Conservation (phyloP, 169 alveolate species). For the Plasmodium malariae region DNA sequence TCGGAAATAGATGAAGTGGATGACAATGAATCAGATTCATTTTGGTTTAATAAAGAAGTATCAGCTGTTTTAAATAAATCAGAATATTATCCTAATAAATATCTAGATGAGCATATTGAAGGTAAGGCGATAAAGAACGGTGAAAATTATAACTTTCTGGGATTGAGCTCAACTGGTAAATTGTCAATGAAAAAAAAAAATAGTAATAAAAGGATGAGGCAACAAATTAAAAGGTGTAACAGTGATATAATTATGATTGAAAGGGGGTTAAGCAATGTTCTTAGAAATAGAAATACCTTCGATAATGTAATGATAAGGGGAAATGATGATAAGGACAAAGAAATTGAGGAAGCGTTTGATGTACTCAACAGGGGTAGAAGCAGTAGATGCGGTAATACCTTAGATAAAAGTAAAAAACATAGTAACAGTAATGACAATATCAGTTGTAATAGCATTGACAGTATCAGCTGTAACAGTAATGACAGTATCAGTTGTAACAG, state of each 20-base stretch:
- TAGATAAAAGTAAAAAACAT: background rate
- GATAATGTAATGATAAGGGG: background rate
- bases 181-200: background rate
- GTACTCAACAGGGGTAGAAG: too few relatives aligned
- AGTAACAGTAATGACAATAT: background rate
- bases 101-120: background rate
- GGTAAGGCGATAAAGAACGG: background rate
- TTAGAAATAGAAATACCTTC: conserved; percentile 9
- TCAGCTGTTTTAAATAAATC: conserved; percentile 27
- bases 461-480: background rate
- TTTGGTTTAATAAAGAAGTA: conserved; percentile 62
- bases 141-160: background rate
- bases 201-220: background rate
- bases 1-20: conserved; percentile 66
- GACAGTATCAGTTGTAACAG: background rate
- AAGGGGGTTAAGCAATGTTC: background rate
- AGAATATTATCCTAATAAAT: background rate
- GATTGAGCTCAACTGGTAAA: background rate
- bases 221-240: conserved; percentile 16
- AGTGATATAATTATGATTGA: background rate
- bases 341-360: too few relatives aligned
- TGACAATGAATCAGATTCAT: conserved; percentile 35
- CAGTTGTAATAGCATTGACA: background rate
- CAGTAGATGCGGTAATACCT: background rate
- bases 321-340: background rate